A percentile compares a stretch with the other conserved stretches of the same genome.
These are phyloP conservation scores for Solanum habrochaites DNA, from an alignment of 257 asterid species.

Conservation along the genomic window DNA sequence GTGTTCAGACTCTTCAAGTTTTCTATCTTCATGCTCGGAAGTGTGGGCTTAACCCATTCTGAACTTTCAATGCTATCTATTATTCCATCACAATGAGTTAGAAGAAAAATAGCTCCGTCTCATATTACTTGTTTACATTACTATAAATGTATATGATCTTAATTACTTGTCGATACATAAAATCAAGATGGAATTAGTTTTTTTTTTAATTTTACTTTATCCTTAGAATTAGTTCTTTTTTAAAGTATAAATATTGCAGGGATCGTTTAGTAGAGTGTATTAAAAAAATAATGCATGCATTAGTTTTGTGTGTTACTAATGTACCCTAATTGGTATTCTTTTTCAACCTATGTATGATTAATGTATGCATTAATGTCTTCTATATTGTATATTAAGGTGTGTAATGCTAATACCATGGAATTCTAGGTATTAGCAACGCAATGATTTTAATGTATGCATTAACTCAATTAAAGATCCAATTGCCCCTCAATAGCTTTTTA, in stretches of 20 bases:
- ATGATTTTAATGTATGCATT: too few species aligned
- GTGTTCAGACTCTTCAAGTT: conserved; percentile 24
- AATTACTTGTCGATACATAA: not conserved
- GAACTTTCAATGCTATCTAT: conserved; percentile 73
- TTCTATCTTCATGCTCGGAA: conserved; percentile 21
- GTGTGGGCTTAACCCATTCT: conserved; percentile 54
- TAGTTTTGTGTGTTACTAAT: too few species aligned
- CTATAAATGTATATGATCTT: not conserved
- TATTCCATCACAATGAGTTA: not conserved
- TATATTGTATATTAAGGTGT: too few species aligned
- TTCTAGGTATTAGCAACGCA: too few species aligned
- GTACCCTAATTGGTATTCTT: too few species aligned
- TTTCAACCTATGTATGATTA: too few species aligned
- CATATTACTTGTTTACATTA: not conserved
- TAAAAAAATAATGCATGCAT: too few species aligned
- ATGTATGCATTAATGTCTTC: too few species aligned
- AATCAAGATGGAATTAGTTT: not conserved
- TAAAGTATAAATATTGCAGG: not conserved
- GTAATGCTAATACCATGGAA: too few species aligned
- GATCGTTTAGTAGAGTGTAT: too few species aligned
- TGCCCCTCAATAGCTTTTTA: too few species aligned
- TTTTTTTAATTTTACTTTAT: not conserved
- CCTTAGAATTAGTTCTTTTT: not conserved
- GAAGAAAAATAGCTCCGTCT: not conserved
- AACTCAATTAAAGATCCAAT: too few species aligned